Percentiles rank a stretch among this genome's conserved stretches.
Conservation (phyloP, 78 protist genomes). For the Dictyostelium firmibasis region DNA sequence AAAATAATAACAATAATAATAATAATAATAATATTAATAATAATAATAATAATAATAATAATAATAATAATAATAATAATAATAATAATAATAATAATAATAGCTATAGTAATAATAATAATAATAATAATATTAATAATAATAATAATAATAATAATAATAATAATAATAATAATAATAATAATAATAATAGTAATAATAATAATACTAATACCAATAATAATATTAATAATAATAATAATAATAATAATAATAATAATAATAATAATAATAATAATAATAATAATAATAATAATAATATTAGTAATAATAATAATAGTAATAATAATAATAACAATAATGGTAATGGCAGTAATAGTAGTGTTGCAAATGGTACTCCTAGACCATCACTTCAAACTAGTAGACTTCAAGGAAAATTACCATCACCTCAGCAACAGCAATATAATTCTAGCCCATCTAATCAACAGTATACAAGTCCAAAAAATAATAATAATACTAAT, state of each 20-base stretch:
- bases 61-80: not conserved
- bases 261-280: constrained; percentile 13
- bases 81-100: not conserved
- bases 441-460: not conserved
- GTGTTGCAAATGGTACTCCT: not conserved
- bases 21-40: not conserved
- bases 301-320: not conserved
- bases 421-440: not conserved
- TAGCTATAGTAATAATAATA: not conserved
- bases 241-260: constrained; percentile 5
- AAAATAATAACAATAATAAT: not conserved
- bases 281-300: not conserved
- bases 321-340: not conserved
- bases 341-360: not conserved
- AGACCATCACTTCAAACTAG: not conserved
- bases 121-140: not conserved
- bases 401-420: not conserved
- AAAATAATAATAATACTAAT: not conserved
- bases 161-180: not conserved
- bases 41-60: not conserved
- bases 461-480: not conserved
- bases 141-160: not conserved
- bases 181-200: not conserved
- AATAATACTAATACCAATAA: no score
- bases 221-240: constrained; percentile 8